A percentile compares a stretch with the other conserved stretches of the same genome.
Evolutionary conservation across 2,329 filamentous ascomycete genomes (phyloP).

Genomic region (Paecilomyces sp.): DNA sequence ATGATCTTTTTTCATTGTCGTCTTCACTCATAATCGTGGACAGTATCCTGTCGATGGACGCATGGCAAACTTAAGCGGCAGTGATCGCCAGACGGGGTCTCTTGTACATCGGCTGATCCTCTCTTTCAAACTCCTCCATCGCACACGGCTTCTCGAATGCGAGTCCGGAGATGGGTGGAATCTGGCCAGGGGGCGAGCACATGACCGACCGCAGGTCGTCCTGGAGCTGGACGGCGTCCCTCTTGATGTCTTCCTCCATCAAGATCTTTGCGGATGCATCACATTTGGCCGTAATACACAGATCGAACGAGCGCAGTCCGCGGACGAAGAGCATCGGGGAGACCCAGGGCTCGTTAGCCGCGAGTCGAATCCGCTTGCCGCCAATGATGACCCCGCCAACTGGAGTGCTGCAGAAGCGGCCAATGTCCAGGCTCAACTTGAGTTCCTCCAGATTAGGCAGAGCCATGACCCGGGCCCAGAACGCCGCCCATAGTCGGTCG

Average conservation of each 20-base stretch:
- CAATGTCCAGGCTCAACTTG: slow-evolving; percentile 22
- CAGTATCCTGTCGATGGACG: no score
- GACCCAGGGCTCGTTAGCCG: slow-evolving; percentile 21
- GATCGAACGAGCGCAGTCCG: slow-evolving; percentile 22
- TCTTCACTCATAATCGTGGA: no score
- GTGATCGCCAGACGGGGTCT: slow-evolving; percentile 21
- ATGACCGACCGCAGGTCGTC: slow-evolving; percentile 18
- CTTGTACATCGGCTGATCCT: slow-evolving; percentile 1
- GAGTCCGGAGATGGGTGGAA: slow-evolving; percentile 2
- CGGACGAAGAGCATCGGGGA: slow-evolving; percentile 20
- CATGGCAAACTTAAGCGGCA: slow-evolving; percentile 11
- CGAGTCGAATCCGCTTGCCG: slow-evolving; percentile 17
- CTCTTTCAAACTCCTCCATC: slow-evolving; percentile 1
- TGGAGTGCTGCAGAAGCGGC: slow-evolving; percentile 17
- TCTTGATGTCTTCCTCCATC: slow-evolving; percentile 18
- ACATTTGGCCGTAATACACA: slow-evolving; percentile 26
- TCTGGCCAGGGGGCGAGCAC: slow-evolving; percentile 11
- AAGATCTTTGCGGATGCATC: slow-evolving; percentile 19
- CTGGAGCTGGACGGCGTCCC: slow-evolving; percentile 19
- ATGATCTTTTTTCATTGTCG: no score
- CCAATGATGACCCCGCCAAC: slow-evolving; percentile 10
- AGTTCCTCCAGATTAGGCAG: slow-evolving; percentile 14
- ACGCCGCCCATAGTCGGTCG: slow-evolving; percentile 23
- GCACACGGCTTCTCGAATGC: background rate
- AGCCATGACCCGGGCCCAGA: slow-evolving; percentile 20